Base-by-base conservation (phyloP, 2,329 filamentous ascomycete genomes). In the Nemania sp. region DNA sequence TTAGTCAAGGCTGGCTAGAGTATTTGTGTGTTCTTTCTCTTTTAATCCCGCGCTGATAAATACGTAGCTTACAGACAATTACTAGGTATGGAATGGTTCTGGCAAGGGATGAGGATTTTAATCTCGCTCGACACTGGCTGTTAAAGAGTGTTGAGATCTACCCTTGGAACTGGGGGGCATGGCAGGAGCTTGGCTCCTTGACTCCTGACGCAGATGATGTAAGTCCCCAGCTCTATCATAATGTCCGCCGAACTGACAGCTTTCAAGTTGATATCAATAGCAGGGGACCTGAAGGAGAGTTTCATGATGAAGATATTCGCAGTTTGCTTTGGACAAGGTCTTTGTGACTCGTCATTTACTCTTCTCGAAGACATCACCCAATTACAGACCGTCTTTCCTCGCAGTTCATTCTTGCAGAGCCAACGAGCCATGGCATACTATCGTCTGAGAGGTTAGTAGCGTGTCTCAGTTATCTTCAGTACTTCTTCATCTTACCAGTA, bases 61-160 rank as follows among this genome's bases (percentile, higher is more conserved):
- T 28, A 15, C 17, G 37, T 31, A 6, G 6, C 23, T n/a, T 17
- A 6, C 26, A 28, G 23, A 26, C 15, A 17, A 3, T 37, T 7
- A 26, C 15, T 12, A 52, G 41, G 12, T 52, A 52, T 8, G 41
- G 41, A 1, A 52, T 52, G 34, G 15, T 23, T 46, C 24, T 46
- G 8, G 28, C 39, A 6, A 43, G 36, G 15, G 37, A 42, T 17
- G 28, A 43, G 23, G 26, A 19, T 26, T 9, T 22, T 24, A 15
- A 43, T 2, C 47, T 43, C 12, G 39, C 37, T 6, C 42, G 36
- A 20, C 5, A 14, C 1, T 50, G 37, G 39, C 31, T 50, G 7
- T 20, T 52, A 12, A 52, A 47, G 28, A 46, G 49, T 19, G 34
- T 34, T 14, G n/a, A 26, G 23, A 15, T 52, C n/a, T 40, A 46